Conservation (phyloP, 1,284 basidiomycete genomes). For the Blastosporella zonata region DNA sequence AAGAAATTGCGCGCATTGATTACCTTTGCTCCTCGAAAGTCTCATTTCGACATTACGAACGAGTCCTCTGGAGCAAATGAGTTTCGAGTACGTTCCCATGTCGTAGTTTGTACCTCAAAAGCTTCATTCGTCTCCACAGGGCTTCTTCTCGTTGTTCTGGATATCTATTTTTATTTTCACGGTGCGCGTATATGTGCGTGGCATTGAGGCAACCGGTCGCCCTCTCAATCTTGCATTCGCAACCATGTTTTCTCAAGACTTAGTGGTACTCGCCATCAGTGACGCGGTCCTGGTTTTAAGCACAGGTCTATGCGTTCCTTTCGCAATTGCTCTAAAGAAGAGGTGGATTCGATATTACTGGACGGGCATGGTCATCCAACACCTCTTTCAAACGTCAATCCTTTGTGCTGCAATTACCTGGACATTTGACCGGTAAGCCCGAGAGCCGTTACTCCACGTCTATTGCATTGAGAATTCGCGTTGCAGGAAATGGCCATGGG, state of each 20-base stretch:
- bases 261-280: slow-evolving; percentile 77
- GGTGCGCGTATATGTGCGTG: slow-evolving; percentile 72
- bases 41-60: slow-evolving; percentile 82
- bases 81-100: slow-evolving; percentile 68
- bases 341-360: slow-evolving; percentile 81
- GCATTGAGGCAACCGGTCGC: slow-evolving; percentile 75
- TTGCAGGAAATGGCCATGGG: slow-evolving; percentile 91
- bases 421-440: slow-evolving; percentile 74
- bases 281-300: slow-evolving; percentile 79
- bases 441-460: neutral
- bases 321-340: slow-evolving; percentile 72
- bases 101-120: neutral
- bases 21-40: slow-evolving; percentile 81
- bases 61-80: slow-evolving; percentile 72
- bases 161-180: slow-evolving; percentile 81
- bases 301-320: slow-evolving; percentile 81
- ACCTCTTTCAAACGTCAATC: slow-evolving; percentile 70
- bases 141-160: slow-evolving; percentile 94
- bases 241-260: slow-evolving; percentile 86
- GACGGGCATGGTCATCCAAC: slow-evolving; percentile 75
- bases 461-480: slow-evolving; percentile 4
- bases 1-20: slow-evolving; percentile 75
- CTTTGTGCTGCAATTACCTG: slow-evolving; percentile 74
- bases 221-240: slow-evolving; percentile 84
- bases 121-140: slow-evolving; percentile 40